Base-by-base conservation (phyloP, 2,329 filamentous ascomycete species). In the Colletotrichum sp. region DNA sequence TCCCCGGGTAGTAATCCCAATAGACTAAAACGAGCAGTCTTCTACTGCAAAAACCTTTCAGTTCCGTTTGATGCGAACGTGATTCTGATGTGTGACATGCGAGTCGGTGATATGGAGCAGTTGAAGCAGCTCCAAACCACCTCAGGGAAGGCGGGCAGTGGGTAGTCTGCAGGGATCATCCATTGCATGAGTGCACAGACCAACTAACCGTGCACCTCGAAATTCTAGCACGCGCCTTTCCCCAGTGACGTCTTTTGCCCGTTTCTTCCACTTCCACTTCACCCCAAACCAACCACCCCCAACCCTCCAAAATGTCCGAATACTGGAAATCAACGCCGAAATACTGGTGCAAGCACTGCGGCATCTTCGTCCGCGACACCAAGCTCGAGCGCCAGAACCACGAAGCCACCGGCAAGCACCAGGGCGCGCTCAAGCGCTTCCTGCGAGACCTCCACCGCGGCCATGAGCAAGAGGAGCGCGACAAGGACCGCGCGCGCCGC, bases 291-390 rank as follows among this genome's bases (percentile, higher is more conserved):
- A 24, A 24, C 52, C 21, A 28, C 21, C 34, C 26, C 28, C 49
- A 13, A 8, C 36, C 15, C 24, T 8, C 26, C 72, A 79, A 10
- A 65, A 99, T 99, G 97, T 93, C 97, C 0, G 97, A 99, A 89
- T 98, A 98, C 87, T 99, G 97, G 97, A 99, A 99, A 85, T 98
- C 96, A 24, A 98, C 96, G 84, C 96, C 96, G 8, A 96, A 94
- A 83, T 98, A 98, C 87, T 99, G 96, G 96, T 99, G 97, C 91
- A 99, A 99, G 85, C 95, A 98, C 88, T 99, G 97, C 91, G 92
- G 92, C 82, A 92, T 91, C 83, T 99, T 93, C 85, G 95, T 99
- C 66, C 95, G 95, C 85, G 97, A 99, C 88, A 98, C 96, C 26
- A 93, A 95, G 80, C 92, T 98, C 85, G 96, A 98, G 84, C 94